phyloP scores from a whole-genome alignment of 1,284 basidiomycete genomes.

The Mrakiaceae sp. region DNA sequence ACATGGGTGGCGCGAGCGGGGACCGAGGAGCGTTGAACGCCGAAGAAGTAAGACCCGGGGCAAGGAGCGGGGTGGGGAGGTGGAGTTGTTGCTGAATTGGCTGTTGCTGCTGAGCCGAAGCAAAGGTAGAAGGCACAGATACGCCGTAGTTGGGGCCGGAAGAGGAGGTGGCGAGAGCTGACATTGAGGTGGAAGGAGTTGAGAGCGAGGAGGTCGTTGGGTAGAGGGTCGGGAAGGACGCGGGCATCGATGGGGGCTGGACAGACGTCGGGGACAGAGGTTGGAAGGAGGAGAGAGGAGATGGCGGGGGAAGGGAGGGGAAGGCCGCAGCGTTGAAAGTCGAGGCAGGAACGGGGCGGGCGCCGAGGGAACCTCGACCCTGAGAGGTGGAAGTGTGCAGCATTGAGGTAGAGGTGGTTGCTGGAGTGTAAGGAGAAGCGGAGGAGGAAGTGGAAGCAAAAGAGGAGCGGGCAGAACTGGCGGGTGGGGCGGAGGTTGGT shows the following conservation, averaged over 20 bases:
- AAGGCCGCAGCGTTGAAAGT: conserved; percentile 30
- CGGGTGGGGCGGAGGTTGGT: background rate
- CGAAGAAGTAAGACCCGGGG: no score
- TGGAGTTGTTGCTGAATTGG: background rate
- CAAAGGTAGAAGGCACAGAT: background rate
- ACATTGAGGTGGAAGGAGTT: background rate
- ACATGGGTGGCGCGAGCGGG: background rate
- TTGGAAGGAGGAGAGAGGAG: background rate
- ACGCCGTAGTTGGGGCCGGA: background rate
- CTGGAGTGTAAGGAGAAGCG: background rate
- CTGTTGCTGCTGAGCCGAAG: background rate
- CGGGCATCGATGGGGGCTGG: background rate
- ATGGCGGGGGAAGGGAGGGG: conserved; percentile 10
- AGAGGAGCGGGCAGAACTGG: conserved; percentile 16
- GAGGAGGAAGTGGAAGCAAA: background rate
- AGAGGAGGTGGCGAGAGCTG: background rate
- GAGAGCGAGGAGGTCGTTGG: background rate
- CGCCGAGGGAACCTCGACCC: conserved; percentile 24
- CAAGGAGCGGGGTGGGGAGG: no score
- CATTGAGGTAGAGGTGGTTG: background rate
- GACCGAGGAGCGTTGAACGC: background rate
- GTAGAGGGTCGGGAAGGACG: background rate
- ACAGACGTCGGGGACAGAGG: background rate
- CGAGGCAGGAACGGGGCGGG: conserved; percentile 27
- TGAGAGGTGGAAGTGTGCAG: background rate